A percentile compares a stretch with the other conserved stretches of the same genome.
Evolutionary conservation across 2,329 filamentous ascomycete species (phyloP).

Genomic region (Aspergillus japonicus): DNA sequence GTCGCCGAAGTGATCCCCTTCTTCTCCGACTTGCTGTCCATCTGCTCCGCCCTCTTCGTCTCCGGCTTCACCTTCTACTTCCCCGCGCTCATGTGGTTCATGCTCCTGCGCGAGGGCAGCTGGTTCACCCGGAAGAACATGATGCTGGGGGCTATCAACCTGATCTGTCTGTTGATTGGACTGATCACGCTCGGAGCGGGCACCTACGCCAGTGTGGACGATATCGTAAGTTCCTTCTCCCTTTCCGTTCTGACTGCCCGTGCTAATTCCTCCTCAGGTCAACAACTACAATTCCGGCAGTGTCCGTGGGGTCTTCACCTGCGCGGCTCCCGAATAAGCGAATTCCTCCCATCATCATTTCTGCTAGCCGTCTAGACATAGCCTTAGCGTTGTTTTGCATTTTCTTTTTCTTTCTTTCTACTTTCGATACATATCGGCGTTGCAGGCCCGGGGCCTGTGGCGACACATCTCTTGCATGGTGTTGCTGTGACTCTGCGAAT

Average conservation of each 20-base stretch:
- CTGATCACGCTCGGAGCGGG: conserved; percentile 72
- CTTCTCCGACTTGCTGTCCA: conserved; percentile 64
- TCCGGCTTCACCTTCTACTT: conserved; percentile 84
- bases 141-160: conserved; percentile 62
- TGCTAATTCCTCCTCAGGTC: conserved; percentile 3
- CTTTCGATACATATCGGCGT: not conserved
- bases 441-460: not conserved
- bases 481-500: too few species aligned
- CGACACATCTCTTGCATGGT: too few species aligned
- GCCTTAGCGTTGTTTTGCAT: not conserved
- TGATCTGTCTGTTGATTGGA: conserved; percentile 67
- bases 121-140: conserved; percentile 43
- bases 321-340: not conserved
- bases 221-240: conserved; percentile 31
- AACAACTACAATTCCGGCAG: not conserved
- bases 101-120: conserved; percentile 28
- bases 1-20: conserved; percentile 84
- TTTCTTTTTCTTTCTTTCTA: not conserved
- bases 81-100: conserved; percentile 46
- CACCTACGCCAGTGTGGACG: conserved; percentile 64
- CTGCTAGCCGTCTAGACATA: not conserved
- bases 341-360: not conserved
- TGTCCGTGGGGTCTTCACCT: conserved; percentile 2
- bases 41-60: conserved; percentile 68
- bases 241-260: not conserved